Evolutionary conservation across 208 protist species (phyloP), one percentile per base, ranked within the genome.

Genomic region (Wallacemonas collosoma): DNA sequence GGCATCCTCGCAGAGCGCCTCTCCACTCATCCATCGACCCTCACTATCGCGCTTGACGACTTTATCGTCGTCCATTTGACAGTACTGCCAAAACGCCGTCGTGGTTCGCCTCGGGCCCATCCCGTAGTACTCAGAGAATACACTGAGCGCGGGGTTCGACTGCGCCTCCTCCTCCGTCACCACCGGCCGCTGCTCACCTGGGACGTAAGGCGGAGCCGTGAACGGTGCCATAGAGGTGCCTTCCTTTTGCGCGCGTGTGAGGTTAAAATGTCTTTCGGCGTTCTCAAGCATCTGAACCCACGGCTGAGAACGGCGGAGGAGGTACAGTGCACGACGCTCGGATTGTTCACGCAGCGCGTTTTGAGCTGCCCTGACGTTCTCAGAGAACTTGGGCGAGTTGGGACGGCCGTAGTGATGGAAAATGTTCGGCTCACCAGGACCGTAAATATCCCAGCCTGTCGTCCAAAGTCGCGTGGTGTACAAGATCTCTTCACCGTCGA

Each of bases 401-500:
- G 48, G n/a, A 15, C 92, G 74, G 3, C 51, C 76, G 76, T 96
- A 96, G 72, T 93, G 77, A 71, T 98, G 95, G 60, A 88, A 94
- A 3, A 97, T 38, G 63, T 94, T 84, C 15, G 89, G 36, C 66
- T 86, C 65, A 8, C 54, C 78, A 0, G 95, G 95, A 9, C 72
- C 79, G 79, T 95, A 97, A 47, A 94, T 87, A 73, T 97, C 88
- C 76, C 84, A 98, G 3, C 95, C 95, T 57, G 61, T 65, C 14
- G 95, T 98, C 85, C 86, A 98, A 51, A 97, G 47, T 6, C 95
- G 88, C 50, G 75, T 85, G 1, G 90, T 86, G 82, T 95, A 95
- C 50, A 93, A 64, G 36, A 91, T 92, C 73, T 98, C 94, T 74
- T 98, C 96, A 5, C 96, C 96, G 63, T 98, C 95, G 77, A 98